Conservation (phyloP, 2,329 filamentous ascomycete species). For the Epichloe sylvatica region DNA sequence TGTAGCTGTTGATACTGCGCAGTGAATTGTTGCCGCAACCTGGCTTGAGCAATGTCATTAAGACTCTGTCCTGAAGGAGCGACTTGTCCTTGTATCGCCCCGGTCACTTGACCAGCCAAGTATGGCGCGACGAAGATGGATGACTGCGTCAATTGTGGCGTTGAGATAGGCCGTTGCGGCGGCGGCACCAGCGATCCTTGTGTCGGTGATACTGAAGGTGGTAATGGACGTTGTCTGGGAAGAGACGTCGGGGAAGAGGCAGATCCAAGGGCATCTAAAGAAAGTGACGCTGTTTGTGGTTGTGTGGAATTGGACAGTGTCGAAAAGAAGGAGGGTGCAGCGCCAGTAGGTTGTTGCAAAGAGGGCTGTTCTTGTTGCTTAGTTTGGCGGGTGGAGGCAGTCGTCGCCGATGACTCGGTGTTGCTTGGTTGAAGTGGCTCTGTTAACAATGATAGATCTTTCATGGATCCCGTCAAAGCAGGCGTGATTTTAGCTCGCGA, state of each 20-base stretch:
- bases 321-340: conserved; percentile 45
- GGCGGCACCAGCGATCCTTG: conserved; percentile 50
- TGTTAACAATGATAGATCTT: conserved; percentile 40
- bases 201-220: conserved; percentile 48
- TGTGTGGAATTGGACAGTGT: conserved; percentile 27
- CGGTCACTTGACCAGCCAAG: conserved; percentile 75
- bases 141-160: conserved; percentile 66
- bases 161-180: conserved; percentile 69
- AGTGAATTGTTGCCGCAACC: conserved; percentile 48
- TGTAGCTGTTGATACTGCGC: conserved; percentile 32
- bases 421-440: conserved; percentile 40
- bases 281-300: conserved; percentile 12
- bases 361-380: conserved; percentile 19
- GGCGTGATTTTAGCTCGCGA: conserved; percentile 11
- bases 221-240: conserved; percentile 53
- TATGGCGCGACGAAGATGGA: conserved; percentile 61
- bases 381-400: conserved; percentile 3
- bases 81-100: conserved; percentile 45
- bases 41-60: conserved; percentile 54
- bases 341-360: conserved; percentile 36
- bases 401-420: conserved; percentile 17
- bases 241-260: conserved; percentile 15
- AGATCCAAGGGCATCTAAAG: background rate
- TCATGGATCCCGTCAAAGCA: conserved; percentile 40
- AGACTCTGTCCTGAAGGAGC: conserved; percentile 65